Evolutionary conservation across 139 green algal genomes (phyloP).

Genomic region (Raphidocelis subcapitata): DNA sequence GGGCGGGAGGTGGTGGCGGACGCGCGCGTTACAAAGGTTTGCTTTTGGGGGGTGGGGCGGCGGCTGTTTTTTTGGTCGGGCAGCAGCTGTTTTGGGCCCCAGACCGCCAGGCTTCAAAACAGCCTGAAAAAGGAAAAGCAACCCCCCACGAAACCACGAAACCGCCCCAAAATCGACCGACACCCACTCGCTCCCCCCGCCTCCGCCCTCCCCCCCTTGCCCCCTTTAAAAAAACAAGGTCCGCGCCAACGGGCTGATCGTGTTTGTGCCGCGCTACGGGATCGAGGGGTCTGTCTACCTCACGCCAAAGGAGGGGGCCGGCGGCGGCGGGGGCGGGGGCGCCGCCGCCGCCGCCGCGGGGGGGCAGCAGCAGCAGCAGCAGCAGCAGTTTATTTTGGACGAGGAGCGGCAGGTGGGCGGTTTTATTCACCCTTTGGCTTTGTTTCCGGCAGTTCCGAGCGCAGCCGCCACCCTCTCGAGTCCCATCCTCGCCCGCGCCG

Average conservation of each 20-base stretch:
- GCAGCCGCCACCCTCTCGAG: no score
- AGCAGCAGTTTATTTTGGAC: slow-evolving; percentile 55
- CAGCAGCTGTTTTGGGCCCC: no score
- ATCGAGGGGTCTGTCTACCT: slow-evolving; percentile 92
- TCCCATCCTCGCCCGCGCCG: no score
- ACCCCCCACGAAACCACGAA: no score
- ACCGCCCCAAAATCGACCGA: no score
- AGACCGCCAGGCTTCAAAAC: no score
- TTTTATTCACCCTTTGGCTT: no score
- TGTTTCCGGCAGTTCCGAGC: no score
- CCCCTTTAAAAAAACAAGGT: slow-evolving; percentile 45
- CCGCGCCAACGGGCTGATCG: slow-evolving; percentile 87
- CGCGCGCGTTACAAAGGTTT: slow-evolving; percentile 76
- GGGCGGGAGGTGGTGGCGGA: slow-evolving; percentile 59
- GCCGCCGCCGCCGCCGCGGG: slow-evolving; percentile 4
- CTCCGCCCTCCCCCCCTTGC: not conserved
- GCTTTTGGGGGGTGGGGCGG: not conserved
- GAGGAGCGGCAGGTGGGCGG: slow-evolving; percentile 68
- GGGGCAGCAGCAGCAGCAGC: slow-evolving; percentile 11
- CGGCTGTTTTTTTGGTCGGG: not conserved
- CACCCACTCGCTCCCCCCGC: not conserved
- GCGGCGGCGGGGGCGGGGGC: slow-evolving; percentile 2
- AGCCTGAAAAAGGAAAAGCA: no score
- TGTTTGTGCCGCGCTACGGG: slow-evolving; percentile 97
- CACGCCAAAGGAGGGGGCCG: slow-evolving; percentile 11